Base-by-base conservation (phyloP, 805 yeast genomes). In the Lipomyces starkeyi region DNA sequence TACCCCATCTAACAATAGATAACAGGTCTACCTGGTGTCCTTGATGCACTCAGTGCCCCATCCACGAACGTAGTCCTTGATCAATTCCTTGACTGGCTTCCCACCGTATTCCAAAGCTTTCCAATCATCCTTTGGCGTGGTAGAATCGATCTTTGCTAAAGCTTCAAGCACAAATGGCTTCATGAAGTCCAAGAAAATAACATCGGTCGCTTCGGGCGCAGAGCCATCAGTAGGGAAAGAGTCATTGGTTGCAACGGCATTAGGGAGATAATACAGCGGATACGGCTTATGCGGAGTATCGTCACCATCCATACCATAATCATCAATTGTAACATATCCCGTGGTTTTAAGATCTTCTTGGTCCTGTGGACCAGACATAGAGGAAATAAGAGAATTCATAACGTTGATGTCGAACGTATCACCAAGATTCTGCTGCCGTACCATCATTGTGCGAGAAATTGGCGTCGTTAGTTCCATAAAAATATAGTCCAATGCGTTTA, bases 281-380 rank as follows among this genome's bases (percentile, higher is more conserved):
- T 89, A 84, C 1, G 91, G 84, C 66, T 79, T 81, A 79, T 90
- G 93, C 65, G 87, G 73, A 52, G 92, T 83, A 81, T 81, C 98
- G 76, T 95, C 99, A 27, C 99, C 99, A 70, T 88, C 87, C 71
- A 82, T 78, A 0, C 98, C 99, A 73, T 84, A 83, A 74, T 94
- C 98, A 76, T 95, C 99, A 58, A 78, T 74, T 0, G 99, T 94
- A 0, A 87, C 88, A 73, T 90, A 91, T 0, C 99, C 99, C 68
- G 85, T 86, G 0, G 87, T 74, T 14, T 83, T 74, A 9, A 75
- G 61, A 43, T 74, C 62, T 37, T 74, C 70, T 8, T 62, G 53
- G 54, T 65, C 63, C 8, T 37, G 34, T 73, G 65, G 40, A 74
- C 73, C 60, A 73, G 71, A 34, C 25, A 62, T 20, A 11, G 73